phyloP scores from a whole-genome alignment of 2,329 filamentous ascomycete species.

The Thermothelomyces thermophilus region DNA sequence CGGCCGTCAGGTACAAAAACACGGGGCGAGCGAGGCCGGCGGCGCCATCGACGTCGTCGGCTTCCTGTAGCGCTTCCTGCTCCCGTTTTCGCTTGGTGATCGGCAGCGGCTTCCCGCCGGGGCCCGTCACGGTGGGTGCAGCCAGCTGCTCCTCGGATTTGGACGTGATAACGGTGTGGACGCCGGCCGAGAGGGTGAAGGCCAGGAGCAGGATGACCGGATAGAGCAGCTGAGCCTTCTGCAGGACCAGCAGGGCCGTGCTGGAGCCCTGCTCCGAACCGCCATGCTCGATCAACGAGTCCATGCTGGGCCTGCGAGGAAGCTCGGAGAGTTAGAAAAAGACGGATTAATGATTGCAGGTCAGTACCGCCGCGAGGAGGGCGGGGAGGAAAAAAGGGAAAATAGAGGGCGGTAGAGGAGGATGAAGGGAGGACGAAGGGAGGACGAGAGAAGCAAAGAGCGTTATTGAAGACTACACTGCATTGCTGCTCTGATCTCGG shows the following conservation, averaged over 20 bases:
- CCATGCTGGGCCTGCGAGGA: slow-evolving; percentile 23
- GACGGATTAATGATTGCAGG: neutral
- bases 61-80: slow-evolving; percentile 9
- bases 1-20: slow-evolving; percentile 68
- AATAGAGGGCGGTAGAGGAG: neutral
- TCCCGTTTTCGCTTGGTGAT: slow-evolving; percentile 45
- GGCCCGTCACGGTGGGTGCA: slow-evolving; percentile 56
- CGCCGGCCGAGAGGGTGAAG: slow-evolving; percentile 45
- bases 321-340: slow-evolving; percentile 12
- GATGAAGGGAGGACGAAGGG: neutral
- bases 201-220: slow-evolving; percentile 45
- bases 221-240: slow-evolving; percentile 45
- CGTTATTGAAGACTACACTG: slow-evolving; percentile 14
- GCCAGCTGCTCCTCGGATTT: slow-evolving; percentile 43
- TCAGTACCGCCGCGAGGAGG: neutral
- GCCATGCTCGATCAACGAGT: slow-evolving; percentile 13
- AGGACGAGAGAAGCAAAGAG: neutral
- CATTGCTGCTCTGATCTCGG: slow-evolving; percentile 14
- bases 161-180: slow-evolving; percentile 47
- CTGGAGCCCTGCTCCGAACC: slow-evolving; percentile 10
- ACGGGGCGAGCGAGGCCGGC: slow-evolving; percentile 60
- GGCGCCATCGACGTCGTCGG: slow-evolving; percentile 53
- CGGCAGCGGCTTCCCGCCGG: slow-evolving; percentile 84
- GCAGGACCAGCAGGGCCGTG: slow-evolving; percentile 38
- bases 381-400: neutral